A percentile compares a stretch with the other conserved stretches of the same genome.
Evolutionary conservation across 2,329 filamentous ascomycete genomes (phyloP).

Genomic region (Alternaria rosae): DNA sequence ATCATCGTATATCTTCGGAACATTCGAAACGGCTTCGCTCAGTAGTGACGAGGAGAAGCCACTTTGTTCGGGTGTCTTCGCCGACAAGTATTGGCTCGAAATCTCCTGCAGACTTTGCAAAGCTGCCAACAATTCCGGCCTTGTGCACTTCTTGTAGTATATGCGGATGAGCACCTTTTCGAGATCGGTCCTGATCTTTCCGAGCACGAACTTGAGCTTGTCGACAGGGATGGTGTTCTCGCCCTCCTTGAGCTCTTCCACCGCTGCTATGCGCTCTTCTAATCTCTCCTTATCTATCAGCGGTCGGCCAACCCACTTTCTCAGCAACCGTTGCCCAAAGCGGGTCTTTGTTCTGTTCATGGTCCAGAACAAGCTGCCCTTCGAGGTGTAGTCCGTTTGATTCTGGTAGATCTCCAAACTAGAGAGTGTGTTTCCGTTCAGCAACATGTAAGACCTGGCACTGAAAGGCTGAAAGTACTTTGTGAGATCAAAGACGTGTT

Average conservation of each 20-base stretch:
- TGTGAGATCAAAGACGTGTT: slow-evolving; percentile 94
- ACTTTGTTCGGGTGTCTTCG: slow-evolving; percentile 69
- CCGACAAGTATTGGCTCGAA: slow-evolving; percentile 74
- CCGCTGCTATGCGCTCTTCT: slow-evolving; percentile 80
- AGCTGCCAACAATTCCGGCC: slow-evolving; percentile 84
- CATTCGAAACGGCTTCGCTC: slow-evolving; percentile 72
- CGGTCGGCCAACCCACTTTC: slow-evolving; percentile 94
- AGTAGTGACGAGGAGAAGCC: slow-evolving; percentile 77
- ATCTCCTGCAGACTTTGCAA: slow-evolving; percentile 87
- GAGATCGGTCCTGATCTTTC: slow-evolving; percentile 77
- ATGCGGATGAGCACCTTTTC: slow-evolving; percentile 94
- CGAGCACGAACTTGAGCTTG: slow-evolving; percentile 74
- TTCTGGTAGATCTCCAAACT: slow-evolving; percentile 97
- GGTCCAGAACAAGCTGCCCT: slow-evolving; percentile 94
- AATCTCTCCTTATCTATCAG: slow-evolving; percentile 78
- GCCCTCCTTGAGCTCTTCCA: slow-evolving; percentile 81
- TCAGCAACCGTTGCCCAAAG: slow-evolving; percentile 84
- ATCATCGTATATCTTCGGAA: slow-evolving; percentile 78
- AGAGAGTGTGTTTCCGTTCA: slow-evolving; percentile 93
- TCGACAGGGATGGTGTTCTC: slow-evolving; percentile 73
- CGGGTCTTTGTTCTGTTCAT: slow-evolving; percentile 90
- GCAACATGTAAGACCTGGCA: slow-evolving; percentile 90
- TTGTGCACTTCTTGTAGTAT: slow-evolving; percentile 95
- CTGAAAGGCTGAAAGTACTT: slow-evolving; percentile 98
- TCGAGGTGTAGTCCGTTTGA: slow-evolving; percentile 82